Base-by-base conservation (phyloP, 2,329 filamentous ascomycete genomes). In the Tolypocladium endophyticum region DNA sequence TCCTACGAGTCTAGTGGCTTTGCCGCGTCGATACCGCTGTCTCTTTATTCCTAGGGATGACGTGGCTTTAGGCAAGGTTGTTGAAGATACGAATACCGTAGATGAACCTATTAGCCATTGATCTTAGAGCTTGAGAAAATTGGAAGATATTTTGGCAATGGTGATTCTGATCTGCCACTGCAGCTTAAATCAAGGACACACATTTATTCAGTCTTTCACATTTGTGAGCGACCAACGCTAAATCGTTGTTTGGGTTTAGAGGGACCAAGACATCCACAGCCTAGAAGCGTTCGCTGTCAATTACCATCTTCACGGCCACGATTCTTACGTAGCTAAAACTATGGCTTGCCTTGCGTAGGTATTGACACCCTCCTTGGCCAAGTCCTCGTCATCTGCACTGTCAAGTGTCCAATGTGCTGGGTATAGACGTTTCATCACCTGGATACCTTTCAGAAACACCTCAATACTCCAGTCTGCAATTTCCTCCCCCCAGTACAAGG, bases 1-100 rank as follows among this genome's bases (percentile, higher is more conserved):
- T 65, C 84, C 83, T 1, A 83, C 82, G 4, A 86, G 83, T 62
- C 69, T 87, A 61, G 85, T 87, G 2, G 80, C 82, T 2, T 80
- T 87, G 71, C 84, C 83, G 9, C 77, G 76, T 58, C 76, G 78
- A 47, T 87, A 84, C 67, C 79, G 79, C 11, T 50, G 47, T 8
- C 47, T 73, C 6, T 86, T 87, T 67, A 78, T 83, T 47, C 85
- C 85, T 20, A 74, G 81, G 1, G 61, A 71, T 16, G 52, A 9
- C 2, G 47, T n/a, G 4, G 60, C 60, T 12, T 20, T 63, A 20
- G 20, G 16, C 1, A 38, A 45, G 9, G 61, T 55, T 6, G 25
- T 63, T 16, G n/a, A 57, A 14, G 50, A 59, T 18, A 23, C 30
- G 18, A 52, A 41, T 8, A 28, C 11, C 35, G 3, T 11, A 35